These are phyloP conservation scores for Pistacia vera DNA, from an alignment of 345 rosid species.

Conservation along the genomic window DNA sequence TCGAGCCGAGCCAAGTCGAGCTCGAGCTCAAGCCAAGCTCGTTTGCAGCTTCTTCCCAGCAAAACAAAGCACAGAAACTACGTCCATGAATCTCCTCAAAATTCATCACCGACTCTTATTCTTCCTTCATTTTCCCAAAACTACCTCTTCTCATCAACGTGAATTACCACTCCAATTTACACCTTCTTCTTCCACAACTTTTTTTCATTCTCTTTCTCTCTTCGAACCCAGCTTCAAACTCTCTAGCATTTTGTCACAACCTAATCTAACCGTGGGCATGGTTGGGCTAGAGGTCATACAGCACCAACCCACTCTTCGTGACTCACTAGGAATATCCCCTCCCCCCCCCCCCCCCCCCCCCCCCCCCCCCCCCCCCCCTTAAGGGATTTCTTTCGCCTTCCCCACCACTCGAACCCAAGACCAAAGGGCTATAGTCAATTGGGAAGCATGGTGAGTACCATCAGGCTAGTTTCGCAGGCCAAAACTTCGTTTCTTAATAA, in stretches of 20 bases:
- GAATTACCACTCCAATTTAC: conserved; percentile 18
- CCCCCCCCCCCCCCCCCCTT: too few species aligned
- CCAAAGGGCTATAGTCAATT: too few species aligned
- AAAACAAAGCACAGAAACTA: background rate
- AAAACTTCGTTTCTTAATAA: conserved; percentile 30
- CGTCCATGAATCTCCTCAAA: conserved; percentile 39
- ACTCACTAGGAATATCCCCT: too few species aligned
- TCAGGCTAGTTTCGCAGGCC: conserved; percentile 24
- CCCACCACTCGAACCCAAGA: too few species aligned
- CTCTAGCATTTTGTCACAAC: conserved; percentile 4
- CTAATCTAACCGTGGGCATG: too few species aligned
- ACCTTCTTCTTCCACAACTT: conserved; percentile 21
- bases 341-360: too few species aligned
- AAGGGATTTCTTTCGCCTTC: too few species aligned
- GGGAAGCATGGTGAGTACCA: too few species aligned
- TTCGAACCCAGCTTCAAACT: conserved; percentile 34
- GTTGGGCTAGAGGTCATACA: too few species aligned
- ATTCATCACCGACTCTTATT: conserved; percentile 34
- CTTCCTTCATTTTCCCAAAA: conserved; percentile 25
- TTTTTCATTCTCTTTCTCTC: conserved; percentile 14
- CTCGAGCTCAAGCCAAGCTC: too few species aligned
- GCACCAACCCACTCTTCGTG: too few species aligned
- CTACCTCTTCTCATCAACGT: conserved; percentile 19
- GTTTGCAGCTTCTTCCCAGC: background rate
- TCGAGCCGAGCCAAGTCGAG: too few species aligned